These are phyloP conservation scores for Tricholoma saponaceum DNA, from an alignment of 768 basidiomycete genomes.

Conservation along the genomic window DNA sequence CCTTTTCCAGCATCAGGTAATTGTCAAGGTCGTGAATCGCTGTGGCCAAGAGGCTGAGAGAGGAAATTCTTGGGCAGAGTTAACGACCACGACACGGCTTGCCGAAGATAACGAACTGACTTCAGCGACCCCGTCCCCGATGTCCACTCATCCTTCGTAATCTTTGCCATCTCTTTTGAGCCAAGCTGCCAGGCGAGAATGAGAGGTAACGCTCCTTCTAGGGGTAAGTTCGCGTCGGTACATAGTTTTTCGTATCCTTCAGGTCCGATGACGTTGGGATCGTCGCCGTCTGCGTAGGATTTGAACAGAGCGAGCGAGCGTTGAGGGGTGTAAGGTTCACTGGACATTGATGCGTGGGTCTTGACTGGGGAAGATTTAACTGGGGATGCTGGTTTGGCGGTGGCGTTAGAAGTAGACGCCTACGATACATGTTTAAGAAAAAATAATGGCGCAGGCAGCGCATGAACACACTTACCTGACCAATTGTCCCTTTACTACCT, in stretches of 20 bases:
- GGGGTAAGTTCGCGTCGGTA: slow-evolving; percentile 60
- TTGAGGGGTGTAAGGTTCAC: slow-evolving; percentile 46
- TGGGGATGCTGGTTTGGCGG: slow-evolving; percentile 13
- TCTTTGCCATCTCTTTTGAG: slow-evolving; percentile 68
- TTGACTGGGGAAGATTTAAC: slow-evolving; percentile 11
- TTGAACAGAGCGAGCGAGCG: slow-evolving; percentile 56
- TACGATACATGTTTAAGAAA: background rate
- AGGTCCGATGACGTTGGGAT: slow-evolving; percentile 56
- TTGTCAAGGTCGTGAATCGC: slow-evolving; percentile 60
- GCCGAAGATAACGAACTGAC: slow-evolving; percentile 21
- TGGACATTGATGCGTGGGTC: slow-evolving; percentile 10
- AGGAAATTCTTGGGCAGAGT: slow-evolving; percentile 31
- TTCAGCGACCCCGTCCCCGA: slow-evolving; percentile 41
- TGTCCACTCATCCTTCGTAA: slow-evolving; percentile 69
- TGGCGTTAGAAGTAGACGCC: slow-evolving; percentile 7
- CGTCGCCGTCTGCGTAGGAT: slow-evolving; percentile 55
- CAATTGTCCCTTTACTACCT: background rate
- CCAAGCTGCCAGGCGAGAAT: slow-evolving; percentile 74
- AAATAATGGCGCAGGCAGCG: background rate
- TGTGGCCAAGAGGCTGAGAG: slow-evolving; percentile 41
- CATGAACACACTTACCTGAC: background rate
- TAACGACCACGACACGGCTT: background rate
- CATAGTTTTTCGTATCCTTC: slow-evolving; percentile 74
- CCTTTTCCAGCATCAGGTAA: slow-evolving; percentile 50
- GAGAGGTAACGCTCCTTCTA: slow-evolving; percentile 71